Evolutionary conservation across 495 filamentous ascomycete species (phyloP), one percentile per base, ranked within the genome.

Genomic region (Podospora pseudoanserina): DNA sequence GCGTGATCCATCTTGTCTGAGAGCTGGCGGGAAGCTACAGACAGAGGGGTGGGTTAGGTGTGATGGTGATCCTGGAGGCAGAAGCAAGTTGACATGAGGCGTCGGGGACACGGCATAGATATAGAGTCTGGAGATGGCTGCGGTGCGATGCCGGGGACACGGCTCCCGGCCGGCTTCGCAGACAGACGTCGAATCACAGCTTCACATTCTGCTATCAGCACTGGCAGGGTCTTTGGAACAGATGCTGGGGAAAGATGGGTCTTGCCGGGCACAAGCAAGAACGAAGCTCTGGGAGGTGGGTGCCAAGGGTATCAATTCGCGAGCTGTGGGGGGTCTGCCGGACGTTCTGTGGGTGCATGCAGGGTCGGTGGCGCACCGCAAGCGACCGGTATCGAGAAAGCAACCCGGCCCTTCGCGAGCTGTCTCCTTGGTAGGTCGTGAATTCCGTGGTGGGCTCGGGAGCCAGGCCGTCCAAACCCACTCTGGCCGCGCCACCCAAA

Each of bases 1-100:
- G 67, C 64, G 55, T 71, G 70, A 68, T 68, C 66, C 70, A 71
- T 71, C 3, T 11, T 70, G 64, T 49, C 16, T 32, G 27, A 39
- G 27, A 44, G 34, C 26, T 32, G n/a, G n/a, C 30, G n/a, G n/a
- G 15, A 34, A 30, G 61, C 26, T 27, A 63, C n/a, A 65, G 34
- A 64, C 30, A 32, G 9, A 65, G 56, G 11, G 28, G 18, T 63
- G 61, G 61, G 32, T 18, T 28, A 39, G 30, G 18, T 34, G 16
- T 39, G 15, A 59, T 57, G 63, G 55, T 19, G 32, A 60, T 32
- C 15, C 34, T 59, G 28, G 39, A 28, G 63, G 54, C 32, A 53
- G 26, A 49, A 49, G 44, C 39, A 49, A 49, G 39, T 16, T 0
- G 39, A 53, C 53, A 55, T 61, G 57, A 16, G 34, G 57, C n/a